Conservation (phyloP, 1,139 yeast species). For the Saccharomyces hybrid region DNA sequence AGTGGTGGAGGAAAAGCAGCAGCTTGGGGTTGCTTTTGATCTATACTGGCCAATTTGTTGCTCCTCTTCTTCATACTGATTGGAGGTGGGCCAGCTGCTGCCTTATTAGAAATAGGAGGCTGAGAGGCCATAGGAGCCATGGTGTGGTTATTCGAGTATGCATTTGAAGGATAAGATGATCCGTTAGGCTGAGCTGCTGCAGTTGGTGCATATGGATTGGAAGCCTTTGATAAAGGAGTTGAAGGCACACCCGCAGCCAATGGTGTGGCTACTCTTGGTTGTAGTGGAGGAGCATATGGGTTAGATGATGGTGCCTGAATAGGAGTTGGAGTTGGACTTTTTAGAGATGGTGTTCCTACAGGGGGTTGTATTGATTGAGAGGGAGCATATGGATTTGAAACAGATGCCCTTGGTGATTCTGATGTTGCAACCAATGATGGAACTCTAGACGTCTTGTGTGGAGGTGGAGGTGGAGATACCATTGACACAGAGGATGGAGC, state of each 20-base stretch:
- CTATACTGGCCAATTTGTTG: slow-evolving; percentile 18
- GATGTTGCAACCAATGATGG: slow-evolving; percentile 11
- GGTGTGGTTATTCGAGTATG: slow-evolving; percentile 1
- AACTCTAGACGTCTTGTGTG: slow-evolving; percentile 16
- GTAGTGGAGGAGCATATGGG: slow-evolving; percentile 13
- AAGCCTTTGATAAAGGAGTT: slow-evolving; percentile 19
- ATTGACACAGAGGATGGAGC: slow-evolving; percentile 19
- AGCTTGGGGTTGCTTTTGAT: slow-evolving; percentile 2
- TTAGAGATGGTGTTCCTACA: slow-evolving; percentile 1
- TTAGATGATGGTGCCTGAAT: slow-evolving; percentile 16
- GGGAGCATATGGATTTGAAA: slow-evolving; percentile 38
- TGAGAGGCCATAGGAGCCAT: slow-evolving; percentile 15
- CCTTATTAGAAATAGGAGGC: slow-evolving; percentile 22
- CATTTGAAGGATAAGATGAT: slow-evolving; percentile 4
- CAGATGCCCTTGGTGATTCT: slow-evolving; percentile 21
- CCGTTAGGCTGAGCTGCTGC: slow-evolving; percentile 11
- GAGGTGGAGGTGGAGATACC: slow-evolving; percentile 17
- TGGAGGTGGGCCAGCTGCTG: slow-evolving; percentile 22
- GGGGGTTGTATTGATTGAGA: slow-evolving; percentile 12
- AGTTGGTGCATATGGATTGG: slow-evolving; percentile 12
- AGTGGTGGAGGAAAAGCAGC: slow-evolving; percentile 5
- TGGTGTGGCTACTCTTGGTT: slow-evolving; percentile 26
- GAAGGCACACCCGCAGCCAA: slow-evolving; percentile 17
- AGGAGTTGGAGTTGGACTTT: slow-evolving; percentile 11
- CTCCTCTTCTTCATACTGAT: slow-evolving; percentile 17